Base-by-base conservation (phyloP, 257 asterid genomes). In the Galeopsis tetrahit region DNA sequence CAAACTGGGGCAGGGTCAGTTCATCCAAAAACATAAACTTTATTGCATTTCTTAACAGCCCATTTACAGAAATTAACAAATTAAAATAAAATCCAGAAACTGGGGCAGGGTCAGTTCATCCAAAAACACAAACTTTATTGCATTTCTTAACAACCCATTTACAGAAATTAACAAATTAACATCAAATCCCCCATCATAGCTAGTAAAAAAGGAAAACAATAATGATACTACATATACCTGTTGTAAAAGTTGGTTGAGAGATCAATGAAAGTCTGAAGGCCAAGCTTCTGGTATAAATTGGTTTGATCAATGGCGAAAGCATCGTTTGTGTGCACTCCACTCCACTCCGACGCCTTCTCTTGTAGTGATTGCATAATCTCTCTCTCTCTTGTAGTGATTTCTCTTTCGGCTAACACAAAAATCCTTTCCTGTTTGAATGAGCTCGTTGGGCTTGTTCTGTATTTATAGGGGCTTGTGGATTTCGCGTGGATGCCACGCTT, bases 271-370 rank as follows among this genome's bases (percentile, higher is more conserved):
- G 97, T 63, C 68, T 94, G 93, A 10, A 88, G 89, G 49, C 98
- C 97, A 60, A 94, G 90, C 77, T 91, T 94, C 72, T 89, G 79
- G 70, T 71, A 94, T 13, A 94, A 87, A 84, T 91, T 91, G 71
- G 83, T 75, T 6, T 81, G 82, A 63, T 91, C 98, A 72, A 91
- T 91, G 78, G 95, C 89, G 82, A 91, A 89, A 0, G 99, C 97
- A 17, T 89, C 96, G 68, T 67, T 53, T 3, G 64, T 53, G 13
- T 72, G 42, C 46, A 94, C 97, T 48, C 97, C 98, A 65, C 98
- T 94, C 96, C 94, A 89, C 62, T 88, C 95, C 70, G 97, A 81
- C 6, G 99, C 99, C 88, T 88, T 94, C 82, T 91, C 83, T 79
- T 94, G 99, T 75, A 94, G 75, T 4, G 98, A 79, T 79, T 91